These are phyloP conservation scores for Penicillium lividum DNA, from an alignment of 495 filamentous ascomycete species.

Conservation along the genomic window DNA sequence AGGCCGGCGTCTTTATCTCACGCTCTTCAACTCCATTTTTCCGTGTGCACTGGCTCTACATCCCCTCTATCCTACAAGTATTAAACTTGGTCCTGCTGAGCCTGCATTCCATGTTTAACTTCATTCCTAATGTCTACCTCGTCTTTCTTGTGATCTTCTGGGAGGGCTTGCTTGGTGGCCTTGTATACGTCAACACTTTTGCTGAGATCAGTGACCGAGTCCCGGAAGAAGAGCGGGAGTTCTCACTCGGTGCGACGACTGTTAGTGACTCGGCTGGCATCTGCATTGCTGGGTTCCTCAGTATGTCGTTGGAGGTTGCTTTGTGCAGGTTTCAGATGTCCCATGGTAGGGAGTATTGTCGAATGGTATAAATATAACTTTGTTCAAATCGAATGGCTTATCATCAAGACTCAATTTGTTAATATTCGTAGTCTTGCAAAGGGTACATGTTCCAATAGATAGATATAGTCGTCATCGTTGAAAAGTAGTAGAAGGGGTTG, in stretches of 20 bases:
- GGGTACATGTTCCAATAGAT: too few species aligned
- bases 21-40: slow-evolving; percentile 86
- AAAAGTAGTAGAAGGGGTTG: too few species aligned
- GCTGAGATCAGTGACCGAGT: slow-evolving; percentile 86
- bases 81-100: slow-evolving; percentile 73
- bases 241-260: slow-evolving; percentile 83
- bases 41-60: slow-evolving; percentile 76
- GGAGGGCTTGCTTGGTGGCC: slow-evolving; percentile 88
- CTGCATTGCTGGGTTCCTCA: slow-evolving; percentile 81
- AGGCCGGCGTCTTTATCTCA: slow-evolving; percentile 90
- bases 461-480: too few species aligned
- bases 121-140: slow-evolving; percentile 80
- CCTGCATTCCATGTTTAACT: slow-evolving; percentile 71
- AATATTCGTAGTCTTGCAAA: too few species aligned
- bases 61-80: slow-evolving; percentile 81
- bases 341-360: slow-evolving; percentile 78
- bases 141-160: slow-evolving; percentile 87
- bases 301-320: slow-evolving; percentile 80
- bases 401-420: background rate
- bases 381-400: background rate
- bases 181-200: slow-evolving; percentile 95
- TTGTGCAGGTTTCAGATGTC: slow-evolving; percentile 80
- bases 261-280: slow-evolving; percentile 93
- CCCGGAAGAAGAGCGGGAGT: slow-evolving; percentile 75
- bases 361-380: slow-evolving; percentile 25